Base-by-base conservation (phyloP, 176 grass and related monocot species). In the Saccharum officinarum region DNA sequence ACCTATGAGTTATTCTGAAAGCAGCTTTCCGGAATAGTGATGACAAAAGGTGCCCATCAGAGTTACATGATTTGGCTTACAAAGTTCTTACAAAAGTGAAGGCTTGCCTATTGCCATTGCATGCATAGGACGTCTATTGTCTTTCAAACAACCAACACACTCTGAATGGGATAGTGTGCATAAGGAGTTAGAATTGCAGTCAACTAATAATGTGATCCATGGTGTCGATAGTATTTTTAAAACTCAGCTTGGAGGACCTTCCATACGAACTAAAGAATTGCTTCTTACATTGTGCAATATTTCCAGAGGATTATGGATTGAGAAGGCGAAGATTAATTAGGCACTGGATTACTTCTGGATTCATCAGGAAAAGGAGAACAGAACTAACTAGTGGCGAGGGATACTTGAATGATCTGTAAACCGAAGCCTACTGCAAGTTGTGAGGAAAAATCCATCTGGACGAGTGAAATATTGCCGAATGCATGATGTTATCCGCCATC, bases 21-120 rank as follows among this genome's bases (percentile, higher is more conserved):
- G 40, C 17, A 41, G 77, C 61, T 0, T 80, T 80, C 17, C 31
- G 26, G 40, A 49, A 67, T 12, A 12, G 16, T n/a, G 16, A 47
- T 47, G 18, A 67, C 28, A 37, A 67, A 67, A 34, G 11, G 7
- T 67, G 5, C 31, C 65, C 65, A 1, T 36, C 41, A n/a, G 74
- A 54, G 5, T 47, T 85, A 33, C 12, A 22, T 1, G 3, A 31
- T 50, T 69, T 46, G 3, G 47, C 62, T n/a, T 8, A 7, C 12
- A 25, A 70, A 49, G 22, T 69, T 85, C 1, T 33, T 60, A 11
- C 20, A 61, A 18, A 85, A 31, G 83, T 47, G 30, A 60, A 7
- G 83, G 74, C 6, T 49, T 85, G 18, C 74, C 83, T 8, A 72
- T 84, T 57, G 82, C 80, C 7, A 82, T 82, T 46, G 36, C 41